Conservation (phyloP, 139 green algal genomes). For the Pleodorina starrii region DNA sequence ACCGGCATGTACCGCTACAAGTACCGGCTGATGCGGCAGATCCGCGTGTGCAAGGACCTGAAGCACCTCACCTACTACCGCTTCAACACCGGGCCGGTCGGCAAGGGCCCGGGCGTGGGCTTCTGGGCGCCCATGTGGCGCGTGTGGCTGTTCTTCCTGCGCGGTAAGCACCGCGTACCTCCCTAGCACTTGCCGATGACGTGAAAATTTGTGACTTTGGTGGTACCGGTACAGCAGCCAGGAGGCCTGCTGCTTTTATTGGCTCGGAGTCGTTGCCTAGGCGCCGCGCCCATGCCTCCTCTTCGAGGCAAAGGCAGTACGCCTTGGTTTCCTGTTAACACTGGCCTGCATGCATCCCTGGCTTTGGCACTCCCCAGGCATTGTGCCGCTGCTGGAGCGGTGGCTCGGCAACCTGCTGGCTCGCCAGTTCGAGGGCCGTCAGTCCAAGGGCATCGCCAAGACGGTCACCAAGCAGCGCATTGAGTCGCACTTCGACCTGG, state of each 20-base stretch:
- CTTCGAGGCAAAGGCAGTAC: too few species aligned
- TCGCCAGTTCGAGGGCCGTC: constrained; percentile 98
- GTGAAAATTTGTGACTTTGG: too few species aligned
- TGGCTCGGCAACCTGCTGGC: constrained; percentile 99
- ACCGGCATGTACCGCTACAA: constrained; percentile 99
- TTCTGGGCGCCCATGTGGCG: constrained; percentile 99
- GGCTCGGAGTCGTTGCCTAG: too few species aligned
- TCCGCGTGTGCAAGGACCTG: constrained; percentile 99
- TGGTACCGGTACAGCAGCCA: too few species aligned
- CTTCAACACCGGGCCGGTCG: constrained; percentile 95
- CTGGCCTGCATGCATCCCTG: neutral
- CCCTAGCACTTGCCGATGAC: too few species aligned
- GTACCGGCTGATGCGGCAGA: constrained; percentile 99
- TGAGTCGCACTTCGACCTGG: constrained; percentile 98
- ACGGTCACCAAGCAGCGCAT: constrained; percentile 99
- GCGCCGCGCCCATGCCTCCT: too few species aligned
- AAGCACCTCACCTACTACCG: constrained; percentile 99
- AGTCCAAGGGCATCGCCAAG: constrained; percentile 96
- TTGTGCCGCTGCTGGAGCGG: constrained; percentile 91
- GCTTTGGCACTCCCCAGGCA: neutral
- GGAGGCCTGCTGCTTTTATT: too few species aligned
- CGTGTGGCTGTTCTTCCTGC: constrained; percentile 99
- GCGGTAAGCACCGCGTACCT: constrained; percentile 71
- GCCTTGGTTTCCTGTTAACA: too few species aligned
- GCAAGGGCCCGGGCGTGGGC: constrained; percentile 98